Evolutionary conservation across 805 yeast species (phyloP).

Genomic region (Kodamaea kaohsiungensis): DNA sequence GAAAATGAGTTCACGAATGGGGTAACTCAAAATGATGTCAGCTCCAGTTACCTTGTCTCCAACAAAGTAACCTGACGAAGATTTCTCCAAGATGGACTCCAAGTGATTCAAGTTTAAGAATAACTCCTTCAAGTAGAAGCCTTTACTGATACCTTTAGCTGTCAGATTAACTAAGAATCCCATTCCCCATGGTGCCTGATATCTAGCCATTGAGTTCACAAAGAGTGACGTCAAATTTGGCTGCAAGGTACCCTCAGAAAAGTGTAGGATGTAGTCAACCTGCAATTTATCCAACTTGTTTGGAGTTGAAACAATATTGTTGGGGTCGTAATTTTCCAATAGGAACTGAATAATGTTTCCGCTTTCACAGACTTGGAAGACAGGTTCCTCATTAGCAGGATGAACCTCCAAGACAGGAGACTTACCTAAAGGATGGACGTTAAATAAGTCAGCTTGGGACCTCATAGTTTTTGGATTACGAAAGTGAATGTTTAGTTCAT

Average conservation of each 20-base stretch:
- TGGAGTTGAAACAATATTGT: slow-evolving; percentile 24
- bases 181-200: slow-evolving; percentile 48
- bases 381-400: slow-evolving; percentile 35
- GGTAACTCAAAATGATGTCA: slow-evolving; percentile 55
- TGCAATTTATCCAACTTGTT: slow-evolving; percentile 30
- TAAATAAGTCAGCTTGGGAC: slow-evolving; percentile 41
- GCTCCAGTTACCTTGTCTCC: slow-evolving; percentile 53
- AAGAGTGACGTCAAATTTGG: slow-evolving; percentile 41
- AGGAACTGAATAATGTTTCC: slow-evolving; percentile 41
- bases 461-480: slow-evolving; percentile 48
- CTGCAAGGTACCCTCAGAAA: slow-evolving; percentile 62
- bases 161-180: slow-evolving; percentile 43
- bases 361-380: slow-evolving; percentile 36
- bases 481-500: slow-evolving; percentile 53
- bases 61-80: slow-evolving; percentile 44
- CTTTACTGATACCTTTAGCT: slow-evolving; percentile 46
- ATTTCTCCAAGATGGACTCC: slow-evolving; percentile 35
- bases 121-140: slow-evolving; percentile 51
- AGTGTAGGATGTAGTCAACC: slow-evolving; percentile 55
- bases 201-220: slow-evolving; percentile 41
- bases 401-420: slow-evolving; percentile 55
- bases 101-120: slow-evolving; percentile 38
- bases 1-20: slow-evolving; percentile 27
- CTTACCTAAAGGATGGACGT: slow-evolving; percentile 63
- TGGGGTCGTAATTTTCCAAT: slow-evolving; percentile 35